phyloP scores from a whole-genome alignment of 306 rosid genomes.

The Quercus dentata region DNA sequence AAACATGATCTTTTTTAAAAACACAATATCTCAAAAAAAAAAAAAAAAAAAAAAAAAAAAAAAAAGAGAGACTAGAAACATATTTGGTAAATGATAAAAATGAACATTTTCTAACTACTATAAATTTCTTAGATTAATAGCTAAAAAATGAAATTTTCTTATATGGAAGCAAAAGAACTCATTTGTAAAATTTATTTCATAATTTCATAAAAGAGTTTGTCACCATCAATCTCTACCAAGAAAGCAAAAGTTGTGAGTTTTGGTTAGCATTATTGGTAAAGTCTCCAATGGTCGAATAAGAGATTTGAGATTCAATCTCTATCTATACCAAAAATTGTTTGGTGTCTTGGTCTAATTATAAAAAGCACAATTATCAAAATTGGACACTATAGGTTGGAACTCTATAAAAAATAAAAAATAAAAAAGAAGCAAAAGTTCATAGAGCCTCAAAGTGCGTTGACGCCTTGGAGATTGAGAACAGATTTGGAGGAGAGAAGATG shows the following conservation, averaged over 20 bases:
- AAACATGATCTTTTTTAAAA: no score
- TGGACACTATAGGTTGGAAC: fast-evolving
- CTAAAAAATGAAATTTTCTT: no score
- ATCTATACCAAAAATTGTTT: fast-evolving
- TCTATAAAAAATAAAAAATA: no score
- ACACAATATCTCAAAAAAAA: no score
- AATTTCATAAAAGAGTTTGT: slow-evolving; percentile 50
- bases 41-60: no score
- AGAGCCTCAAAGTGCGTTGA: slow-evolving; percentile 31
- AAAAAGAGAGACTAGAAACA: no score
- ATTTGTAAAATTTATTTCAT: no score
- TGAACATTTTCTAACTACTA: no score
- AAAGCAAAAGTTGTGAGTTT: slow-evolving; percentile 6
- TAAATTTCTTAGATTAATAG: no score
- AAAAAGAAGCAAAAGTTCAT: slow-evolving; percentile 32
- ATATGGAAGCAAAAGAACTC: no score
- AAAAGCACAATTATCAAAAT: no score
- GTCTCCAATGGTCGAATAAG: fast-evolving
- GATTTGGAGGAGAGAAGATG: slow-evolving; percentile 29
- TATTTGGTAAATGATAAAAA: no score
- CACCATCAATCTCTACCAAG: slow-evolving; percentile 51
- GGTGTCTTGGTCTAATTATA: fast-evolving
- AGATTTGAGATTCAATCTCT: fast-evolving
- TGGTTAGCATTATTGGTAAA: fast-evolving
- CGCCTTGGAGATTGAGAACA: slow-evolving; percentile 51